These are phyloP conservation scores for Croton setiger DNA, from an alignment of 441 rosid species.

Conservation along the genomic window DNA sequence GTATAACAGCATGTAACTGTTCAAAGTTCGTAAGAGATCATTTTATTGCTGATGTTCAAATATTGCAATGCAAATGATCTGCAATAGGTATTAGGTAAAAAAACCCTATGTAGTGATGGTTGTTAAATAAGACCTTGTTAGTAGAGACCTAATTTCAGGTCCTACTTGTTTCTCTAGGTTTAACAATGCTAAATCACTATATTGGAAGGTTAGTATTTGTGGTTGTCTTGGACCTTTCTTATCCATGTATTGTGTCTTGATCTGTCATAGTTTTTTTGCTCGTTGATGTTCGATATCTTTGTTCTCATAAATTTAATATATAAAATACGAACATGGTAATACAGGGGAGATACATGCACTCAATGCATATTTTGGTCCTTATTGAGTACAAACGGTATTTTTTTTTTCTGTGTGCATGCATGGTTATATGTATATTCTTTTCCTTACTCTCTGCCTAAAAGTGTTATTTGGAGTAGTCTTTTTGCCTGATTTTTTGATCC, in stretches of 20 bases:
- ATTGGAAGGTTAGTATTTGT: neutral
- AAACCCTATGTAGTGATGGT: neutral
- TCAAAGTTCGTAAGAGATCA: neutral
- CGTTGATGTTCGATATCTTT: neutral
- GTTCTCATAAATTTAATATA: neutral
- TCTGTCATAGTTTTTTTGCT: neutral
- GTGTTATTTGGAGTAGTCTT: neutral
- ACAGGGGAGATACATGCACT: neutral
- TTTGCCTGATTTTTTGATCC: neutral
- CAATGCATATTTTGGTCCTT: neutral
- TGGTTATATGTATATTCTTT: neutral
- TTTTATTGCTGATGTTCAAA: neutral
- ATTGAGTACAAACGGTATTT: no score
- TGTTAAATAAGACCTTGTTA: neutral
- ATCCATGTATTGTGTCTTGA: neutral
- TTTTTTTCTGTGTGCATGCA: no score
- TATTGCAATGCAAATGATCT: neutral
- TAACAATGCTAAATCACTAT: neutral
- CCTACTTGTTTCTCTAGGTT: neutral
- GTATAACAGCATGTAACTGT: neutral
- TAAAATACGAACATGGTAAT: neutral
- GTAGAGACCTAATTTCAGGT: neutral
- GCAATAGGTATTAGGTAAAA: neutral
- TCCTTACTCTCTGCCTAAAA: neutral
- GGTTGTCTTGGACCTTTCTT: neutral